Percentiles rank a stretch among this genome's conserved stretches.
Conservation (phyloP, 108 stramenopile species). For the Nitzschia sp. region DNA sequence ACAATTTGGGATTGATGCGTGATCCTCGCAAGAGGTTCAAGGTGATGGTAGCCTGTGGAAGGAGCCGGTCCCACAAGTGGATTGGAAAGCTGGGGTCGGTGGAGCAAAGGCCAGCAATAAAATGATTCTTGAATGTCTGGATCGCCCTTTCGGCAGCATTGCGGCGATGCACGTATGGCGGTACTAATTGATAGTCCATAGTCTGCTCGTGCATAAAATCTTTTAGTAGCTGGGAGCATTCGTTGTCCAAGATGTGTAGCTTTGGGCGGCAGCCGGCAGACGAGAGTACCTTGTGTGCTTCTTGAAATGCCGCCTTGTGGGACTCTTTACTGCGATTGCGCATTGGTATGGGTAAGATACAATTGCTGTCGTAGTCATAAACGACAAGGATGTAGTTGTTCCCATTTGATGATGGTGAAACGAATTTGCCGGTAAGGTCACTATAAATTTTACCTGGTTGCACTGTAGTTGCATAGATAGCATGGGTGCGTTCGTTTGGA, state of each 20-base stretch:
- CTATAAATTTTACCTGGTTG: no score
- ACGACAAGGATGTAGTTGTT: no score
- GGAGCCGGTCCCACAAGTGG: constrained; percentile 36
- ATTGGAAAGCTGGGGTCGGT: no score
- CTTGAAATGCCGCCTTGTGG: neutral
- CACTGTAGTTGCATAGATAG: no score
- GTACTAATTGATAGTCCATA: neutral
- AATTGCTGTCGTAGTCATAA: no score
- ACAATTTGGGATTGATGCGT: constrained; percentile 39
- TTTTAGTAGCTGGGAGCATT: neutral
- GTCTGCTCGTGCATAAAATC: neutral
- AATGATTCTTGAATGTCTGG: constrained; percentile 42
- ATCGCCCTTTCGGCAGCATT: constrained; percentile 41
- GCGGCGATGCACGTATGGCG: neutral
- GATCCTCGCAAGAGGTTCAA: constrained; percentile 44
- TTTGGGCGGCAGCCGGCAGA: no score
- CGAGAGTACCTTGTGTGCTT: neutral
- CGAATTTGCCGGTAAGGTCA: no score
- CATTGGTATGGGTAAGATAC: neutral
- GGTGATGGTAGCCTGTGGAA: constrained; percentile 34
- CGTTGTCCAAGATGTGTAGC: no score
- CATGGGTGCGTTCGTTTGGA: neutral
- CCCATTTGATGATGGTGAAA: neutral
- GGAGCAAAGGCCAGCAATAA: no score
- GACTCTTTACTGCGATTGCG: neutral